Evolutionary conservation across 306 rosid species (phyloP).

Genomic region (Gastrolobium villosum): DNA sequence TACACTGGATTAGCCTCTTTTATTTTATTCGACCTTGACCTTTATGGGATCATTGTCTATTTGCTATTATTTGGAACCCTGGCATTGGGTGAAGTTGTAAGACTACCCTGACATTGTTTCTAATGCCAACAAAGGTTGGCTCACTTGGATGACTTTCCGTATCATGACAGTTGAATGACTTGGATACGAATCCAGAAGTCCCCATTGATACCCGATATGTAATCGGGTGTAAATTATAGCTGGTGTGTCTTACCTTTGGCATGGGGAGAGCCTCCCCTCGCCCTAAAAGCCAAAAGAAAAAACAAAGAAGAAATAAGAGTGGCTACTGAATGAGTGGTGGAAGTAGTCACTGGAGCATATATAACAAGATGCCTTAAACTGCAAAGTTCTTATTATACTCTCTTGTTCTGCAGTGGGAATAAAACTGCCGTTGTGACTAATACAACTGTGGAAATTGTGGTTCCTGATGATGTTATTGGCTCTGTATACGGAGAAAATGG

Average conservation of each 20-base stretch:
- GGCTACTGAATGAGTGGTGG: conserved; percentile 17
- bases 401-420: conserved; percentile 70
- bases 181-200: not conserved
- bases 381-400: conserved; percentile 35
- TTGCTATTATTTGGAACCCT: conserved; percentile 41
- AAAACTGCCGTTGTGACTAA: conserved; percentile 81
- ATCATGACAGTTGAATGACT: conserved; percentile 13
- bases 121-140: conserved; percentile 10
- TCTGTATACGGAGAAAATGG: conserved; percentile 87
- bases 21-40: conserved; percentile 30
- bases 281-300: conserved; percentile 8
- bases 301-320: not conserved
- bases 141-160: not conserved
- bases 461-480: conserved; percentile 74
- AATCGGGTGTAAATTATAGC: not conserved
- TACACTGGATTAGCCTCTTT: conserved; percentile 23
- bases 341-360: not conserved
- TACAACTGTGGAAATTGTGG: conserved; percentile 82
- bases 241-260: conserved; percentile 7
- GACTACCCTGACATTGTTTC: conserved; percentile 26
- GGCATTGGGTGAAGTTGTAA: conserved; percentile 4
- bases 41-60: conserved; percentile 9
- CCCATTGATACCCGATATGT: not conserved
- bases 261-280: conserved; percentile 1
- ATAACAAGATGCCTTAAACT: not conserved